phyloP scores from a whole-genome alignment of 768 basidiomycete genomes.

The Lentinula sp. region DNA sequence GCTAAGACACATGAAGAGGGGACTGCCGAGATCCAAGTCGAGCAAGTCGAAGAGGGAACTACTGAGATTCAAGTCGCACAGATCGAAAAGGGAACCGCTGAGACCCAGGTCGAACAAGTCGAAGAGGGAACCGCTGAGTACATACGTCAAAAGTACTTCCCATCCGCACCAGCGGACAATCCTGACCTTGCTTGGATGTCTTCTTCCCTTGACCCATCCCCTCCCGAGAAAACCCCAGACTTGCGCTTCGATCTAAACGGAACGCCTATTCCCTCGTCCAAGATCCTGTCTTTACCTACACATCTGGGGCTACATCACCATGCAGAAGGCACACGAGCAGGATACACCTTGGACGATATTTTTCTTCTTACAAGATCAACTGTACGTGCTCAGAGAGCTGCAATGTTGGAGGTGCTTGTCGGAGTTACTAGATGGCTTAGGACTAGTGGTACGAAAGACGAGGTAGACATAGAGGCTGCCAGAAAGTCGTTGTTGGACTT shows the following conservation, averaged over 20 bases:
- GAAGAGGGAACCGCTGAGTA: slow-evolving; percentile 78
- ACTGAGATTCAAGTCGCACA: slow-evolving; percentile 37
- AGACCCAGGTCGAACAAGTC: slow-evolving; percentile 20
- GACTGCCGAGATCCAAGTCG: slow-evolving; percentile 46
- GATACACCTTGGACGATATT: slow-evolving; percentile 85
- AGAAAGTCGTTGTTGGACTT: background rate
- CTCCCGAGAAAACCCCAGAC: slow-evolving; percentile 26
- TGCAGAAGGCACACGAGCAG: slow-evolving; percentile 70
- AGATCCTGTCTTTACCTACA: slow-evolving; percentile 61
- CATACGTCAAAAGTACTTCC: slow-evolving; percentile 82
- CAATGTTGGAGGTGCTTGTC: slow-evolving; percentile 71
- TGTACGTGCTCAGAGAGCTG: slow-evolving; percentile 76
- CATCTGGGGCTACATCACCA: slow-evolving; percentile 91
- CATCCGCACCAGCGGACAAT: slow-evolving; percentile 58
- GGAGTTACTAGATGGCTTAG: slow-evolving; percentile 40
- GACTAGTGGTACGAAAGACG: slow-evolving; percentile 28
- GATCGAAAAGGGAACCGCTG: background rate
- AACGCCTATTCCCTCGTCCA: slow-evolving; percentile 48
- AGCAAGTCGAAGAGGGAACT: slow-evolving; percentile 58
- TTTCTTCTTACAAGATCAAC: slow-evolving; percentile 76
- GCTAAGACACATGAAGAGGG: slow-evolving; percentile 68
- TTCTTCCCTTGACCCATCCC: slow-evolving; percentile 17
- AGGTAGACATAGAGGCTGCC: background rate
- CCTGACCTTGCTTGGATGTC: slow-evolving; percentile 81
- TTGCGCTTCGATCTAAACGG: slow-evolving; percentile 80